Conservation (phyloP, 2,329 filamentous ascomycete species). For the Rhytidhysteron rufulum region DNA sequence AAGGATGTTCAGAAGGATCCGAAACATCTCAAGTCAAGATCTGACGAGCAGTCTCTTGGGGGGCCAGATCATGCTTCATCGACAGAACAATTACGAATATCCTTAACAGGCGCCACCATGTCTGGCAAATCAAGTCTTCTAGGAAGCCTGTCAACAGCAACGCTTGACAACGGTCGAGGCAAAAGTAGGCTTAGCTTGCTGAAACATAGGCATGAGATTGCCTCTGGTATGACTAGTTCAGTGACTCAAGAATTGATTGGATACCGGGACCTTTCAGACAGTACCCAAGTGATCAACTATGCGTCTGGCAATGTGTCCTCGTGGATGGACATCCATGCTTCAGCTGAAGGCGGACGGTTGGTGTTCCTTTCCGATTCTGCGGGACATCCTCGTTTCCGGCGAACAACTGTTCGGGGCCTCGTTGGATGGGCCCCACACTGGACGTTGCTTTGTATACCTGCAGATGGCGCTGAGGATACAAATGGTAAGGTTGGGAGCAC, state of each 20-base stretch:
- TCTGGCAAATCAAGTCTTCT: slow-evolving; percentile 91
- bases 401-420: slow-evolving; percentile 84
- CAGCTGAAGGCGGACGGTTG: slow-evolving; percentile 67
- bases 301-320: slow-evolving; percentile 81
- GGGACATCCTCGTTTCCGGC: slow-evolving; percentile 81
- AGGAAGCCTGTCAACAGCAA: slow-evolving; percentile 82
- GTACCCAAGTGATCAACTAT: slow-evolving; percentile 68
- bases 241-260: slow-evolving; percentile 92
- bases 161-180: slow-evolving; percentile 85
- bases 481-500: slow-evolving; percentile 42
- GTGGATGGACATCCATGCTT: slow-evolving; percentile 90
- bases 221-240: slow-evolving; percentile 87
- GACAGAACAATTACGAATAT: slow-evolving; percentile 72
- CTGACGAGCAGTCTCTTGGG: neutral
- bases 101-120: slow-evolving; percentile 81
- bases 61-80: neutral
- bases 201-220: slow-evolving; percentile 90
- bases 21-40: neutral
- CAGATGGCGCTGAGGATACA: slow-evolving; percentile 62
- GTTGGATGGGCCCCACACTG: slow-evolving; percentile 96
- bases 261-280: slow-evolving; percentile 50
- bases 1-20: slow-evolving; percentile 10
- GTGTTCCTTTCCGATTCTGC: slow-evolving; percentile 91
- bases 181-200: slow-evolving; percentile 84
- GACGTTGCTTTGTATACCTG: slow-evolving; percentile 82